These are phyloP conservation scores for Penicillium aurantiogriseum DNA, from an alignment of 2,329 filamentous ascomycete species.

Conservation along the genomic window DNA sequence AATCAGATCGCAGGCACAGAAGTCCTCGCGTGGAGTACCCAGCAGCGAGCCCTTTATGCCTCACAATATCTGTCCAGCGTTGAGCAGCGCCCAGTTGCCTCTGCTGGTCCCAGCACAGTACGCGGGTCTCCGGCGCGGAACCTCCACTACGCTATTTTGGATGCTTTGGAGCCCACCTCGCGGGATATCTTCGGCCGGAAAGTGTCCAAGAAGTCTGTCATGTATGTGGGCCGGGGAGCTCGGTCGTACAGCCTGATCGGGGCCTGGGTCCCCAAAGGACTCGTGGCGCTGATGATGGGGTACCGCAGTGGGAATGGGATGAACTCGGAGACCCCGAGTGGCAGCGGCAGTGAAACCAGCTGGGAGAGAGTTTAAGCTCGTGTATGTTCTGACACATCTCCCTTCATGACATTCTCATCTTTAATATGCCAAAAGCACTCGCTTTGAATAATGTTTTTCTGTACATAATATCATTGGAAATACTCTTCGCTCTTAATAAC, in stretches of 20 bases:
- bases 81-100: constrained; percentile 41
- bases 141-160: constrained; percentile 84
- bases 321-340: constrained; percentile 28
- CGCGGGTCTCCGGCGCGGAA: constrained; percentile 72
- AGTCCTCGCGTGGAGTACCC: constrained; percentile 58
- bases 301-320: constrained; percentile 48
- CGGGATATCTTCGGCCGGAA: constrained; percentile 42
- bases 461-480: constrained; percentile 13
- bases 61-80: constrained; percentile 45
- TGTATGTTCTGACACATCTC: background rate
- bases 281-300: constrained; percentile 95
- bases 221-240: constrained; percentile 82
- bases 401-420: background rate
- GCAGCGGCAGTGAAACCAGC: constrained; percentile 35
- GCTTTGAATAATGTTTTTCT: constrained; percentile 5
- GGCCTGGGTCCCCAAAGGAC: constrained; percentile 68
- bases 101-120: constrained; percentile 39
- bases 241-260: constrained; percentile 83
- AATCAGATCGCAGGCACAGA: constrained; percentile 50
- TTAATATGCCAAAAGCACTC: constrained; percentile 2
- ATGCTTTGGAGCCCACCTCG: constrained; percentile 65
- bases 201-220: constrained; percentile 51
- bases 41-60: constrained; percentile 54
- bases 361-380: constrained; percentile 35
- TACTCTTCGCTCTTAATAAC: constrained; percentile 19